Evolutionary conservation across 768 basidiomycete genomes (phyloP).

Genomic region (Boletus barrowsii): DNA sequence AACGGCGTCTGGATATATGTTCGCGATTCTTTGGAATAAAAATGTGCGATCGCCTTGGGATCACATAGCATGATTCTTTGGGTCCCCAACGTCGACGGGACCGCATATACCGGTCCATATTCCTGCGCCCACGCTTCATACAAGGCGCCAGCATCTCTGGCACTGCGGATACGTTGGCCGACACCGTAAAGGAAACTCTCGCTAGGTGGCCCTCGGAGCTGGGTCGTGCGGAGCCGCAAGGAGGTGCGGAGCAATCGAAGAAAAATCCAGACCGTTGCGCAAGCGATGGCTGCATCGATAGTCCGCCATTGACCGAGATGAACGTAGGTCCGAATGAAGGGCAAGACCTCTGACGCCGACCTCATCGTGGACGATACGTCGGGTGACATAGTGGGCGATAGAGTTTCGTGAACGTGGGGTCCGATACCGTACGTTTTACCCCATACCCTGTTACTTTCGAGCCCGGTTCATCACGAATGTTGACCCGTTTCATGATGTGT

Average conservation of each 20-base stretch:
- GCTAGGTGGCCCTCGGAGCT: constrained; percentile 19
- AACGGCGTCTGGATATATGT: constrained; percentile 43
- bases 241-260: background rate
- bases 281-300: background rate
- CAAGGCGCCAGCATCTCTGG: background rate
- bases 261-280: constrained; percentile 2
- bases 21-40: constrained; percentile 11
- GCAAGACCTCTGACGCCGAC: background rate
- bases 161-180: background rate
- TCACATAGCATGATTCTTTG: constrained; percentile 31
- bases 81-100: constrained; percentile 15
- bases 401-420: too few relatives aligned
- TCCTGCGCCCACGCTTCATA: constrained; percentile 24
- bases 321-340: background rate
- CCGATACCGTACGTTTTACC: too few relatives aligned
- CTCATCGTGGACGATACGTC: background rate
- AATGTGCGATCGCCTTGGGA: constrained; percentile 34
- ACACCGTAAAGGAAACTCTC: constrained; percentile 18
- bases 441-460: too few relatives aligned
- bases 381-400: background rate
- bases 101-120: constrained; percentile 16
- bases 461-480: too few relatives aligned
- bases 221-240: constrained; percentile 7
- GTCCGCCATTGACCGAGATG: background rate
- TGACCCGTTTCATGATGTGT: too few relatives aligned